A percentile compares a stretch with the other conserved stretches of the same genome.
These are phyloP conservation scores for Backusella tarrabulga DNA, from an alignment of 192 early-diverging fungal species.

Conservation along the genomic window DNA sequence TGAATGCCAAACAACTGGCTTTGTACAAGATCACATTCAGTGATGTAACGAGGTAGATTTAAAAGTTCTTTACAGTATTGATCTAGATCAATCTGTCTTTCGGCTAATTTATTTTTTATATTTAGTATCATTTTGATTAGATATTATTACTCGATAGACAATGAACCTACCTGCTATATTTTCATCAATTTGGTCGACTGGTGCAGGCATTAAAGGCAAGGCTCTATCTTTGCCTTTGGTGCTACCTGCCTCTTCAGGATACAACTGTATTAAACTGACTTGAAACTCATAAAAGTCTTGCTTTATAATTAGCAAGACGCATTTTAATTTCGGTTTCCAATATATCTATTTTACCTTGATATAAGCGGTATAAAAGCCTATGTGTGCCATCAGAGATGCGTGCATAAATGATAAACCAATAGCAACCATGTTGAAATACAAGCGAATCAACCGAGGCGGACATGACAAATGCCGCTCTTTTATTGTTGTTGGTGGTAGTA, in stretches of 20 bases:
- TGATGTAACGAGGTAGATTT: constrained; percentile 49
- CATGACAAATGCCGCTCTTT: constrained; percentile 35
- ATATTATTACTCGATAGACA: too few species aligned
- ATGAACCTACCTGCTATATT: constrained; percentile 34
- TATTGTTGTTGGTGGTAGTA: background rate
- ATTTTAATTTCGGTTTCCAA: background rate
- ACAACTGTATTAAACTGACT: constrained; percentile 60
- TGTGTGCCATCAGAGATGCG: constrained; percentile 53
- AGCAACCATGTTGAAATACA: constrained; percentile 65
- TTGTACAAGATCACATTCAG: constrained; percentile 41
- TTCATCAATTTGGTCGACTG: constrained; percentile 61
- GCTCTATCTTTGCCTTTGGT: constrained; percentile 45
- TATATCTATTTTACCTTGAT: constrained; percentile 46
- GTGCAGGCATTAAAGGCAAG: constrained; percentile 64
- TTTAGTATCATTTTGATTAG: too few species aligned
- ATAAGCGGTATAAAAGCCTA: constrained; percentile 68
- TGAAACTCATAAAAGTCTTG: constrained; percentile 77
- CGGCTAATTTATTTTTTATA: constrained; percentile 23
- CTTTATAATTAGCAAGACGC: background rate
- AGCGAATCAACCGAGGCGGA: constrained; percentile 61
- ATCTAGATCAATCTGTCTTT: constrained; percentile 58
- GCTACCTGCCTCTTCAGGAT: constrained; percentile 60
- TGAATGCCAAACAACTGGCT: constrained; percentile 41
- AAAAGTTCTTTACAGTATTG: constrained; percentile 60
- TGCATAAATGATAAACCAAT: constrained; percentile 68